Evolutionary conservation across 768 basidiomycete genomes (phyloP), one percentile per base, ranked within the genome.

Genomic region (Boletus vinaceobasis): DNA sequence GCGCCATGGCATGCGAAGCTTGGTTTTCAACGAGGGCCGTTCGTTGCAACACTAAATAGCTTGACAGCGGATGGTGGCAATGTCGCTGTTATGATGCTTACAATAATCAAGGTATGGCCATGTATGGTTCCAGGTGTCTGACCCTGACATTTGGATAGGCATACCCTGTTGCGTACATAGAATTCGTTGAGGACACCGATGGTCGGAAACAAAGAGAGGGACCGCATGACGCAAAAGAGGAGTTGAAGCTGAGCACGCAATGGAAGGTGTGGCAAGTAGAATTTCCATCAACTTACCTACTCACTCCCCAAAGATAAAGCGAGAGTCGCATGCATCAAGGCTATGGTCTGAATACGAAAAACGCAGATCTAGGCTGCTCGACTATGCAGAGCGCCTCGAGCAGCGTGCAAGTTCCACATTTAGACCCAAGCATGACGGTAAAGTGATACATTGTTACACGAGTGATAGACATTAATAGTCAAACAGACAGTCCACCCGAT

Each of bases 1-100:
- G 89, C 87, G 5, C 81, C 85, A 0, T 99, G 97, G 97, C 83
- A 97, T 65, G 77, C 85, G 1, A 90, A 87, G 60, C 79, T 99
- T 7, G 97, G 97, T 7, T 92, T 92, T 65, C 81, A 81, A 55
- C 73, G 63, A 23, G 72, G 74, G 5, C 86, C 85, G 2, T 89
- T 80, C 62, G 76, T 95, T 27, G 83, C 91, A 0, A 88, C 89
- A 0, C 72, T 98, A 58, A 79, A 85, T 53, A 90, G 88, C 64
- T 71, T 99, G 47, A 86, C 86, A 1, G 68, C 84, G 0, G 90
- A 95, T 62, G 97, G 97, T 0, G 97, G 96, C 0, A 59, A 76
- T 7, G 80, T 96, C 0, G 75, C 87, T 7, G 78, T 86, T 8
- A 76, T 95, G 79, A 87, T 93, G 65, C 56, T 97, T 9, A 76